A percentile compares a stretch with the other conserved stretches of the same genome.
Evolutionary conservation across 2,329 filamentous ascomycete genomes (phyloP).

Genomic region (Mycosphaerella arachidis): DNA sequence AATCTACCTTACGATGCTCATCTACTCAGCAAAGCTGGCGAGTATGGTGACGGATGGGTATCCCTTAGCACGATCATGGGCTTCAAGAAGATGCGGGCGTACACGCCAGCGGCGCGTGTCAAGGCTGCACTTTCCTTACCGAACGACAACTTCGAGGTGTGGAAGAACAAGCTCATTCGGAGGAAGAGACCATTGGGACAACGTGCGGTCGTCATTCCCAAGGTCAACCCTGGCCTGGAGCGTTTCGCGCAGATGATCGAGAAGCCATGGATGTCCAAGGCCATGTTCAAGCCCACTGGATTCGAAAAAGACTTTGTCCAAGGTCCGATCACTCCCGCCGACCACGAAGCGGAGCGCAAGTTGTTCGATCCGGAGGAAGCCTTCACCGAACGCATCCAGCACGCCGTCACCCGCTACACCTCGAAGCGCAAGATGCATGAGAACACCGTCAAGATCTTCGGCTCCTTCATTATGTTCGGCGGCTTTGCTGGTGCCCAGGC

Average conservation of each 20-base stretch:
- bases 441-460: constrained; percentile 61
- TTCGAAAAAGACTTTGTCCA: constrained; percentile 72
- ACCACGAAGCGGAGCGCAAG: constrained; percentile 61
- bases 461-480: constrained; percentile 76
- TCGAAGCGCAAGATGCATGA: constrained; percentile 68
- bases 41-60: constrained; percentile 40
- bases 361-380: constrained; percentile 58
- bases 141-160: constrained; percentile 40
- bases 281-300: constrained; percentile 42
- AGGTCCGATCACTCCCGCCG: constrained; percentile 66
- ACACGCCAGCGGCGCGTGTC: constrained; percentile 39
- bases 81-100: constrained; percentile 45
- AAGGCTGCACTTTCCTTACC: constrained; percentile 37
- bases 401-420: constrained; percentile 77
- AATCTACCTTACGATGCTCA: constrained; percentile 43
- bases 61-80: constrained; percentile 41
- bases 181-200: constrained; percentile 38
- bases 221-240: constrained; percentile 15
- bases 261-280: constrained; percentile 38
- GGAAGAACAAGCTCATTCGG: constrained; percentile 40
- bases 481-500: constrained; percentile 64
- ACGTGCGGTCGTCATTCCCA: constrained; percentile 26
- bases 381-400: constrained; percentile 67
- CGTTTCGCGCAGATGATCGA: constrained; percentile 29
- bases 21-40: constrained; percentile 39